Base-by-base conservation (phyloP, 2,329 filamentous ascomycete species). In the Gaeumannomyces tritici region DNA sequence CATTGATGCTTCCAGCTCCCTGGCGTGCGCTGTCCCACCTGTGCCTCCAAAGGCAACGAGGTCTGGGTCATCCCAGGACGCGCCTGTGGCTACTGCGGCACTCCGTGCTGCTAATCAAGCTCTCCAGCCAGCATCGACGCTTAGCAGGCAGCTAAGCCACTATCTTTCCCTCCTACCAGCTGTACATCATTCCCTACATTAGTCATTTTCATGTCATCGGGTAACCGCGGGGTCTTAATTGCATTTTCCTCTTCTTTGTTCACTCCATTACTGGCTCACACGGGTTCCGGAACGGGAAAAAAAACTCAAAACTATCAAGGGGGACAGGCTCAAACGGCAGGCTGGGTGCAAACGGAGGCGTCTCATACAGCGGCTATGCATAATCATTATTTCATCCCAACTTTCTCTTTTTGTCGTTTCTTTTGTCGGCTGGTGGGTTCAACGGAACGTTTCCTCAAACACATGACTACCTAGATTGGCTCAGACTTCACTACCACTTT, bases 21-120 rank as follows among this genome's bases (percentile, higher is more conserved):
- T 9, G 67, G 66, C 12, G 63, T 68, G 18, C 67, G 67, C 31
- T 68, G 67, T 51, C 67, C 67, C 54, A 68, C 60, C 21, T 68
- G 67, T 26, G 65, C 65, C 61, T 64, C 67, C 62, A 63, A 67
- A 0, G 67, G 67, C 61, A 65, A 65, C 47, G 67, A 68, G 60
- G 67, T 68, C 55, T 68, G 67, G 67, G 67, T 68, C 33, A 68
- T 68, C 42, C 67, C 64, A 26, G 67, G 67, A 61, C 66, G 67
- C 18, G 67, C 67, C 35, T 68, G 67, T 58, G 67, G 67, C 61
- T 67, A 67, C 63, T 68, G 67, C 54, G 67, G 67, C 35, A 68
- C 67, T 26, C 60, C 60, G 21, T 61, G 60, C 60, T 61, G 55
- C 31, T 61, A 33, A 61, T 31, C 21, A 31, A 24, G 24, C 27